phyloP scores from a whole-genome alignment of 1,284 basidiomycete genomes.

The Ustanciosporium gigantosporum region DNA sequence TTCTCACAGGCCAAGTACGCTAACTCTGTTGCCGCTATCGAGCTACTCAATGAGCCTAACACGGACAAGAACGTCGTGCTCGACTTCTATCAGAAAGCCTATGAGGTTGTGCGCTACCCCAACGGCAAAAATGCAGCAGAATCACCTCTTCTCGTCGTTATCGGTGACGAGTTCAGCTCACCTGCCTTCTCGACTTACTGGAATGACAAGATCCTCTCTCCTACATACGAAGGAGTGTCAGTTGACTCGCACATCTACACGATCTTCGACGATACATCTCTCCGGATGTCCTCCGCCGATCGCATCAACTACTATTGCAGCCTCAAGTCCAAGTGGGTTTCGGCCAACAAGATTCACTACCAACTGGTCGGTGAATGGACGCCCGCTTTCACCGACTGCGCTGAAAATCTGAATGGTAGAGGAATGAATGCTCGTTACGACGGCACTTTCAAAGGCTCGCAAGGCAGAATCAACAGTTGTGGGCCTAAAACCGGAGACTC shows the following conservation, averaged over 20 bases:
- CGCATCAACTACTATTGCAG: constrained; percentile 51
- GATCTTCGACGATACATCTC: constrained; percentile 42
- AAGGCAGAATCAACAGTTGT: constrained; percentile 71
- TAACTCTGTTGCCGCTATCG: constrained; percentile 46
- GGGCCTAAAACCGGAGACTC: constrained; percentile 72
- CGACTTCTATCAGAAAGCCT: constrained; percentile 46
- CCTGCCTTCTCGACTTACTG: constrained; percentile 68
- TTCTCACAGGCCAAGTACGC: constrained; percentile 44
- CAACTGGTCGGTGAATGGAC: constrained; percentile 60
- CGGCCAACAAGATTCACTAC: constrained; percentile 44
- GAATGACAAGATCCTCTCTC: constrained; percentile 70
- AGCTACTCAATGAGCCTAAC: constrained; percentile 55
- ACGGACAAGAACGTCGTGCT: constrained; percentile 30
- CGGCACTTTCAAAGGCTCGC: constrained; percentile 66
- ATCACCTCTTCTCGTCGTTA: constrained; percentile 62
- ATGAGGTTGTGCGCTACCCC: constrained; percentile 48
- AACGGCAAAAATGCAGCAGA: constrained; percentile 14
- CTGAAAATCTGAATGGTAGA: constrained; percentile 71
- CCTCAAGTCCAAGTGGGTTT: constrained; percentile 38
- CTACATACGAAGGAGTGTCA: constrained; percentile 69
- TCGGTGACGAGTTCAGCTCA: constrained; percentile 84
- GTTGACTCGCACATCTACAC: constrained; percentile 68
- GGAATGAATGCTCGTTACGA: constrained; percentile 77
- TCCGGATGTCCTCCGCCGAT: constrained; percentile 28
- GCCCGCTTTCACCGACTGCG: constrained; percentile 78